Evolutionary conservation across 1,284 basidiomycete species (phyloP), one percentile per base, ranked within the genome.

Genomic region (Ganoderma multipileum): DNA sequence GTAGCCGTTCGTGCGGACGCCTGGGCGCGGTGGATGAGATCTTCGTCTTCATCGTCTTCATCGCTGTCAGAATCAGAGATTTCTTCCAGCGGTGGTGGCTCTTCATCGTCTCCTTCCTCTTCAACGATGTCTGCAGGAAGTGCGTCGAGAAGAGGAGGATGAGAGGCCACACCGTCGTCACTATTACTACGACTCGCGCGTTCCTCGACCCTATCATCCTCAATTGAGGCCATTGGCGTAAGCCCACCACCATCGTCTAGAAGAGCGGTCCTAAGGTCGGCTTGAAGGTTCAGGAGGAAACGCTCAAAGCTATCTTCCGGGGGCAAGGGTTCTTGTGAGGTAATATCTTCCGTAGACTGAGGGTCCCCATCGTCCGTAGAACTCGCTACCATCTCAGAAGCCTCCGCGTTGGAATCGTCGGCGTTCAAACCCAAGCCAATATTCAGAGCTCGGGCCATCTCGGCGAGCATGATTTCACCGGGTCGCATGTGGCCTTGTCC

Each of bases 401-500:
- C 2, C 23, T 50, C 47, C 36, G 62, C 23, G 42, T 39, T 50
- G 38, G 66, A 63, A 42, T 66, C 69, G 50, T 74, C 71, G 23
- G 63, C 69, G 26, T 70, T 75, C 36, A 90, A 80, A 1, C 90
- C 89, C 33, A 93, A 82, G 8, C 91, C 91, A 62, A 91, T 81
- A 73, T 91, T 91, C 74, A 93, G 90, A 8, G 90, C 91, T 44
- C 91, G 82, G 33, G 91, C 89, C 89, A 93, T 92, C 77, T 93
- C 91, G 1, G 88, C 86, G 60, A 93, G 82, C 85, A 93, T 61
- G 86, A 87, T 73, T 88, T 91, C 68, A 76, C 81, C 59, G 72
- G 76, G 73, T 16, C 71, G 74, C 77, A 75, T 71, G 68, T 76
- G 76, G 68, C 72, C 67, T 50, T 68, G 41, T 18, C 70, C 65